A percentile compares a stretch with the other conserved stretches of the same genome.
These are phyloP conservation scores for Tulasnella sp. DNA, from an alignment of 768 basidiomycete genomes.

Conservation along the genomic window DNA sequence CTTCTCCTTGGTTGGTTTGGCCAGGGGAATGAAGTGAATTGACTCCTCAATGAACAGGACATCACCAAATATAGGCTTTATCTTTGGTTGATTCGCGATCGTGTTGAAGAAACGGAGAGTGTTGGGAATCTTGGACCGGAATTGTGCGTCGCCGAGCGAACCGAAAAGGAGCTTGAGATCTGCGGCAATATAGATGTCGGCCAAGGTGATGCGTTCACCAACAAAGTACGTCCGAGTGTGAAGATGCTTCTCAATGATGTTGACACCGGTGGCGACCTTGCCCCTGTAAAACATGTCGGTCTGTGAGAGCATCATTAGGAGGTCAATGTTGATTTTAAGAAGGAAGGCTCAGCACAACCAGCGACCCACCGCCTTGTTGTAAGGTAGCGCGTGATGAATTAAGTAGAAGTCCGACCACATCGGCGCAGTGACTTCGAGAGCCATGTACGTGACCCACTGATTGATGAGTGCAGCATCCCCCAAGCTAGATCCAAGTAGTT, in stretches of 20 bases:
- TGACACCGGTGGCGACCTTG: slow-evolving; percentile 44
- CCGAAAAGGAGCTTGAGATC: slow-evolving; percentile 43
- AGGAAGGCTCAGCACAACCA: too few species aligned
- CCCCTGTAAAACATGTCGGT: slow-evolving; percentile 46
- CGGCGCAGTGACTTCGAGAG: slow-evolving; percentile 45
- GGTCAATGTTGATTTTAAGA: too few species aligned
- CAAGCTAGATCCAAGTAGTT: slow-evolving; percentile 52
- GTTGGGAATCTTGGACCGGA: slow-evolving; percentile 60
- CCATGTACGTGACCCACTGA: slow-evolving; percentile 73
- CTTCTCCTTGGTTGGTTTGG: slow-evolving; percentile 33
- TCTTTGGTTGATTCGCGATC: slow-evolving; percentile 66
- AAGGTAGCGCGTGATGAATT: slow-evolving; percentile 41
- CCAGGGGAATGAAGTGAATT: slow-evolving; percentile 51
- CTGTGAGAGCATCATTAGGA: too few species aligned
- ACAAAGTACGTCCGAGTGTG: slow-evolving; percentile 77
- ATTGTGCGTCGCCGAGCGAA: slow-evolving; percentile 48
- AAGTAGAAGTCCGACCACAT: slow-evolving; percentile 33
- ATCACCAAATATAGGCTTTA: slow-evolving; percentile 35
- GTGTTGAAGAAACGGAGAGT: slow-evolving; percentile 80
- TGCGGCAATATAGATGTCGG: slow-evolving; percentile 65
- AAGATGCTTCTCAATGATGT: slow-evolving; percentile 64
- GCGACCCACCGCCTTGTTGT: slow-evolving; percentile 69
- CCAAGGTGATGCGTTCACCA: slow-evolving; percentile 87
- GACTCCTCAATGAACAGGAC: slow-evolving; percentile 56
- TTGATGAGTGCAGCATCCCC: slow-evolving; percentile 68